These are phyloP conservation scores for Phlebopus sp. DNA, from an alignment of 1,284 basidiomycete species.

Conservation along the genomic window DNA sequence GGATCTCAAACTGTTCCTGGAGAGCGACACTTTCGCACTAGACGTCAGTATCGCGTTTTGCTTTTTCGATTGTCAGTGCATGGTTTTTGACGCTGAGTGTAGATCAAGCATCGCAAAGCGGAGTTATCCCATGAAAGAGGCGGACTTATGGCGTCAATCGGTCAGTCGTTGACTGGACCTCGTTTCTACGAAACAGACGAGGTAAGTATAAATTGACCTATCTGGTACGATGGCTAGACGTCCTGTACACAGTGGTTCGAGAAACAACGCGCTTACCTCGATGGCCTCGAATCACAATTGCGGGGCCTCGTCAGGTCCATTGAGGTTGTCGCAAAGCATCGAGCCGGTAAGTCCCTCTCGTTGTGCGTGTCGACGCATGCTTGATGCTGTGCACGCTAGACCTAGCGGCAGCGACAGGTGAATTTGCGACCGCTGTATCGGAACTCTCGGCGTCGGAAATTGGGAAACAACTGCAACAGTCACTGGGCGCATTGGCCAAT, in stretches of 20 bases:
- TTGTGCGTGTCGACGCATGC: not conserved
- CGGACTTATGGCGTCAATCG: conserved; percentile 77
- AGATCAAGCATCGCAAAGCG: conserved; percentile 87
- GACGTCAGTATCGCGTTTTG: conserved; percentile 52
- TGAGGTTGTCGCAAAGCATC: conserved; percentile 77
- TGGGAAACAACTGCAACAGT: conserved; percentile 67
- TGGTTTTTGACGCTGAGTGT: conserved; percentile 4
- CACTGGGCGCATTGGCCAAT: conserved; percentile 67
- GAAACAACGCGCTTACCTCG: conserved; percentile 80
- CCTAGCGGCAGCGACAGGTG: conserved; percentile 61
- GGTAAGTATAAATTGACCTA: conserved; percentile 37
- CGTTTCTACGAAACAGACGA: conserved; percentile 94
- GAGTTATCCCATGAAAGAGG: conserved; percentile 73
- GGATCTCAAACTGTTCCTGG: conserved; percentile 85
- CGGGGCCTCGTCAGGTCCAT: conserved; percentile 85
- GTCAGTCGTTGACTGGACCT: conserved; percentile 75
- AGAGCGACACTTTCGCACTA: conserved; percentile 80
- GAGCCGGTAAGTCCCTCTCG: conserved; percentile 50
- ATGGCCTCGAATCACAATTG: conserved; percentile 87
- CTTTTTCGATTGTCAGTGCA: not conserved
- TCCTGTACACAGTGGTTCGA: conserved; percentile 79
- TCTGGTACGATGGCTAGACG: not conserved
- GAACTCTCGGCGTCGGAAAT: conserved; percentile 76
- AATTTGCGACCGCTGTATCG: conserved; percentile 67
- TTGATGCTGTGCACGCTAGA: conserved; percentile 45